Base-by-base conservation (phyloP, 257 asterid species). In the Solanum appendiculatum region DNA sequence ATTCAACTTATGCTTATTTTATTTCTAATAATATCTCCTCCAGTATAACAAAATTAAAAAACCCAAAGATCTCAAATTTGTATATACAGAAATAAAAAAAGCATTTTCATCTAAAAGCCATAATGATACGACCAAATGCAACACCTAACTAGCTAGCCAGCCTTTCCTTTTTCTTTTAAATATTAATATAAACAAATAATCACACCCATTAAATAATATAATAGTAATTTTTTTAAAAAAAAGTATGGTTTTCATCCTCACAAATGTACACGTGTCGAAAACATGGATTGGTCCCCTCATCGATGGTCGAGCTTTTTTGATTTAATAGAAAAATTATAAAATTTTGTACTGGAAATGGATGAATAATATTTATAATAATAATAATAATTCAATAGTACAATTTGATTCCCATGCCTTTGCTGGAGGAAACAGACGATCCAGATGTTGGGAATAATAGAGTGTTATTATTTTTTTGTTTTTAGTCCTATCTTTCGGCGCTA, bases 341-440 rank as follows among this genome's bases (percentile, higher is more conserved):
- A 31, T 42, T 78, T 37, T 84, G 78, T 86, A 69, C 87, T 87
- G 10, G 39, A 37, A 33, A 54, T 27, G 25, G 60, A 60, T 40
- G 54, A 84, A 64, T 14, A 29, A 40, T 54, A 46, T 1, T 46
- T 13, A 46, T 46, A 54, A 56, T 10, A 27, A 13, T 27, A 27
- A 0, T 64, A 12, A 2, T 66, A 15, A 12, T 27, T 90, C 56
- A 73, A 89, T 85, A 36, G 81, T 72, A 73, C 82, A 73, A 37
- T 64, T 84, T 84, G 94, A 92, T 85, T 84, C 88, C 86, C 86
- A 87, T 92, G 91, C 88, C 86, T 68, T 87, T 89, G 88, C 86
- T 90, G 84, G 90, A 89, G 96, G 94, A 92, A 92, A 88, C 96
- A 93, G 89, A 86, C 84, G 85, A 72, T 88, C 68, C 56, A 90